phyloP scores from a whole-genome alignment of 345 rosid species.

The Heritiera fomes region DNA sequence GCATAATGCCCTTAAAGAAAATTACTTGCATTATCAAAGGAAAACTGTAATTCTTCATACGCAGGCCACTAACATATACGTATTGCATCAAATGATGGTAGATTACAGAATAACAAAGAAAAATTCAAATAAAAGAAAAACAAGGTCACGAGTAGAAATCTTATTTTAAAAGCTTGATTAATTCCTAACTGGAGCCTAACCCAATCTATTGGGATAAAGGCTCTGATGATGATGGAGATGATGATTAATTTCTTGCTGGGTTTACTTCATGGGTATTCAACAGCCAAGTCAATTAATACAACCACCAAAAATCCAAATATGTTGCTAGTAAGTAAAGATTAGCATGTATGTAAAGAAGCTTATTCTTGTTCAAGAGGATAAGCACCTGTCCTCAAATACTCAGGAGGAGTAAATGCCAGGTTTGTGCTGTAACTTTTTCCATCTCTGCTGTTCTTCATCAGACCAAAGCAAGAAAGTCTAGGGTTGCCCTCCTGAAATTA shows the following conservation, averaged over 20 bases:
- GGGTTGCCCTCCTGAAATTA: conserved; percentile 80
- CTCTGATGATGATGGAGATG: too few species aligned
- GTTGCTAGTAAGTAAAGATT: neutral
- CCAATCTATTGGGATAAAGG: too few species aligned
- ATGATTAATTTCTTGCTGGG: neutral
- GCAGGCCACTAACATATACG: neutral
- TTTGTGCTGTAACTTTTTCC: conserved; percentile 97
- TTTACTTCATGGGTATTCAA: neutral
- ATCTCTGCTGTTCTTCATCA: conserved; percentile 96
- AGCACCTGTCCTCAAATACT: conserved; percentile 88
- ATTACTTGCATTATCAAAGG: neutral
- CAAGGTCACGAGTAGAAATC: neutral
- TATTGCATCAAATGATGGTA: conserved; percentile 2
- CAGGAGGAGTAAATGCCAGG: conserved; percentile 94
- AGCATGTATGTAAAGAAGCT: neutral
- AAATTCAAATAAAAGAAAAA: neutral
- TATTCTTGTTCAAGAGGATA: conserved; percentile 8
- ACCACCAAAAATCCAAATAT: neutral
- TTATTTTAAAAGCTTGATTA: neutral
- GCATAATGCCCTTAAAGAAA: neutral
- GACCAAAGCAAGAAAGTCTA: conserved; percentile 86
- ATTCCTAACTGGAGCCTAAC: neutral
- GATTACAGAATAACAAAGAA: neutral
- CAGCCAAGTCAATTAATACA: conserved; percentile 4
- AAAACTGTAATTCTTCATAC: neutral